A percentile compares a stretch with the other conserved stretches of the same genome.
These are phyloP conservation scores for Colletotrichum karsti DNA, from an alignment of 2,329 filamentous ascomycete species.

Conservation along the genomic window DNA sequence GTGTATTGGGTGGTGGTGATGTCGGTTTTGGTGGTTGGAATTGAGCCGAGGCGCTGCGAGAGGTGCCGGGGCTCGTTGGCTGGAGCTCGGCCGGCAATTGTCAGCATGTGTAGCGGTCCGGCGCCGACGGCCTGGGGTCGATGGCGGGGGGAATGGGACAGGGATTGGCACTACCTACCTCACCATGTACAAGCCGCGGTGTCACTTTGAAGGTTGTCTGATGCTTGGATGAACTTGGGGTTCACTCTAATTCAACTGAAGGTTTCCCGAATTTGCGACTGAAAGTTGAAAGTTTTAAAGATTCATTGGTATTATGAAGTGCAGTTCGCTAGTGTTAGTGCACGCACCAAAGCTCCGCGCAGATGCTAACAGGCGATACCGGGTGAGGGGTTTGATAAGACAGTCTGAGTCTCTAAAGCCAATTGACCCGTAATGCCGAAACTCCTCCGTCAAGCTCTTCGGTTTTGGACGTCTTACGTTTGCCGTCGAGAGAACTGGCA, in stretches of 20 bases:
- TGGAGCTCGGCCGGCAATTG: conserved; percentile 21
- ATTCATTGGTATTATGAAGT: too few species aligned
- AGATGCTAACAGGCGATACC: neutral
- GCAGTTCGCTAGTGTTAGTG: neutral
- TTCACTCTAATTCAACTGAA: neutral
- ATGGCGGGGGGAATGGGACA: neutral
- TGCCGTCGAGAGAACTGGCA: neutral
- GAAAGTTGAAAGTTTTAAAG: too few species aligned
- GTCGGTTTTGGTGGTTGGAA: neutral
- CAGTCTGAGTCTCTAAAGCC: neutral
- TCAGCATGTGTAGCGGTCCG: conserved; percentile 10
- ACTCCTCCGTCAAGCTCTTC: conserved; percentile 7
- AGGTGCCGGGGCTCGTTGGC: conserved; percentile 2
- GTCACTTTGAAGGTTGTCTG: neutral
- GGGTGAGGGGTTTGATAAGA: conserved; percentile 4
- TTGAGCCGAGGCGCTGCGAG: conserved; percentile 22
- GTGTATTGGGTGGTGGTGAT: neutral
- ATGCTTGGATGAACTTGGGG: neutral
- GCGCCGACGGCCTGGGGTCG: conserved; percentile 11
- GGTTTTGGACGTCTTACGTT: neutral
- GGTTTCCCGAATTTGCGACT: too few species aligned
- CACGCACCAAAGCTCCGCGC: neutral
- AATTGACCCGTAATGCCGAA: conserved; percentile 3
- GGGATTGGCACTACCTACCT: neutral
- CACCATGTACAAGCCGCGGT: neutral